phyloP scores from a whole-genome alignment of 805 yeast genomes.

The Metschnikowia hibisci region DNA sequence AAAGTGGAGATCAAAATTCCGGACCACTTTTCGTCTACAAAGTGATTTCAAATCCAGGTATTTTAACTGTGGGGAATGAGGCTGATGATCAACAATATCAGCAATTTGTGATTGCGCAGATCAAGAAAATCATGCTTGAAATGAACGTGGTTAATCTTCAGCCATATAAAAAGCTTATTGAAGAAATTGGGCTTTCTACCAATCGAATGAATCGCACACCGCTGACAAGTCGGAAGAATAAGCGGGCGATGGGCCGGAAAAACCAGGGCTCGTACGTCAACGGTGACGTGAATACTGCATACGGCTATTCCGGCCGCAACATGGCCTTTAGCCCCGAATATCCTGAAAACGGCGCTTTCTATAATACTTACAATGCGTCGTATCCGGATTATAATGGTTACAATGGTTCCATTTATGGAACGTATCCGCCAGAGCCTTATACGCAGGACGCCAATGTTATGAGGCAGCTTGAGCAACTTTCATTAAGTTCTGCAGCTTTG shows the following conservation, averaged over 20 bases:
- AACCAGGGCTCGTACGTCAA: background rate
- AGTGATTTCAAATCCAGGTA: constrained; percentile 66
- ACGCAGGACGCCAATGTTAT: constrained; percentile 27
- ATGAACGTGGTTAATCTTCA: constrained; percentile 54
- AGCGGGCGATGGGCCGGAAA: constrained; percentile 11
- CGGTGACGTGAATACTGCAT: constrained; percentile 5
- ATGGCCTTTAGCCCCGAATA: background rate
- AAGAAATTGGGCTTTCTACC: constrained; percentile 75
- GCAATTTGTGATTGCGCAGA: constrained; percentile 55
- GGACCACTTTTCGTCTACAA: constrained; percentile 67
- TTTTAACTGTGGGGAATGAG: constrained; percentile 29
- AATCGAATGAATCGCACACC: constrained; percentile 29
- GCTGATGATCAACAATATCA: constrained; percentile 35
- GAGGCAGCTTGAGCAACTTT: constrained; percentile 45
- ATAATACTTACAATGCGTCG: background rate
- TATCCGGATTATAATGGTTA: background rate
- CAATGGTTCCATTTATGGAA: constrained; percentile 1
- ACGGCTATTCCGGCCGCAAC: constrained; percentile 2
- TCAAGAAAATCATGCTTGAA: constrained; percentile 59
- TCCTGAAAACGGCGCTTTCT: background rate
- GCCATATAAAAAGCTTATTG: constrained; percentile 81
- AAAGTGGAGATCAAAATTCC: constrained; percentile 52
- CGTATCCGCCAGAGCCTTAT: constrained; percentile 1
- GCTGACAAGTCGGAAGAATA: constrained; percentile 24
- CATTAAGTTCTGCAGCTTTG: constrained; percentile 44